Base-by-base conservation (phyloP, 345 rosid genomes). In the Ailanthus altissimus region DNA sequence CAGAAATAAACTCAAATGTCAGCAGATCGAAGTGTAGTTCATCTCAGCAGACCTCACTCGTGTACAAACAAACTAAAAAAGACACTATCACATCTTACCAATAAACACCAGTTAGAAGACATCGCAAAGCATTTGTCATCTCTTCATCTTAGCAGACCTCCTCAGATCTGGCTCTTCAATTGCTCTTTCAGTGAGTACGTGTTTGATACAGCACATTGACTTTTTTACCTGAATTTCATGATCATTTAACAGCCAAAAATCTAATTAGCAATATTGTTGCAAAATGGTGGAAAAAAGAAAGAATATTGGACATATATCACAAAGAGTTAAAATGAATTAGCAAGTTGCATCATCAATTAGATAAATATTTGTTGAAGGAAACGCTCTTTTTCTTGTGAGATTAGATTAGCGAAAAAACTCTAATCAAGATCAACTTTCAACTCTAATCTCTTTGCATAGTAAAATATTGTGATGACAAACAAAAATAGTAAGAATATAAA, bases 81-180 rank as follows among this genome's bases (percentile, higher is more conserved):
- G 62, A 18, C 72, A 50, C 23, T 50, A 38, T 18, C 75, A 42
- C 64, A 62, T n/a, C 23, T 50, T 1, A 50, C 18, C 12, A 68
- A 75, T 36, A 75, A n/a, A 18, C 0, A 8, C 62, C 21, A 13
- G 20, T 32, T 47, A 36, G 57, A 63, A 25, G 49, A 15, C 56
- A 73, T 93, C 89, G 93, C 84, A 91, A 65, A 25, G 90, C 90
- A 87, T 96, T 96, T 57, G 93, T 81, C 97, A 91, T 93, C 85
- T 89, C 97, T n/a, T n/a, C n/a, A n/a, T n/a, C n/a, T n/a, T n/a
- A 0, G 97, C 88, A 58, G 90, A 90, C 81, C 97, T 89, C 86
- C 98, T 88, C 1, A 89, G 89, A 88, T 93, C 95, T 0, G 90
- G 86, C 69, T 93, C 97, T 54, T 90, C 98, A 61, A 93, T 89